These are phyloP conservation scores for Peronospora belbahrii DNA, from an alignment of 352 stramenopile genomes.

Conservation along the genomic window DNA sequence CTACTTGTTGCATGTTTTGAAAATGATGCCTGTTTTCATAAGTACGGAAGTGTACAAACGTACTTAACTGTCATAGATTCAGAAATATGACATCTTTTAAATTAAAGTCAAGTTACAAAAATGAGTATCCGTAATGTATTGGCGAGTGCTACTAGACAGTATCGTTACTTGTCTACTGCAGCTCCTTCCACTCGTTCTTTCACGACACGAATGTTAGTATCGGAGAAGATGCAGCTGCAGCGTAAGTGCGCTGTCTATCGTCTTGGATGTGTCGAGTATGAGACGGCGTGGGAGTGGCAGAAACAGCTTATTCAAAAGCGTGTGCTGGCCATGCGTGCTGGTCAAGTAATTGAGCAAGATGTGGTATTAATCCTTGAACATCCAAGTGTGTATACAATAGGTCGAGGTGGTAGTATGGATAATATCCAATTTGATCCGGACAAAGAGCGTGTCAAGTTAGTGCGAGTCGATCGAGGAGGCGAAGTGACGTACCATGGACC, in stretches of 20 bases:
- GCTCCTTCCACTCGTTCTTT: constrained; percentile 1
- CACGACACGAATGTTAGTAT: background rate
- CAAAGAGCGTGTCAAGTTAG: constrained; percentile 77
- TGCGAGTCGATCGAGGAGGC: constrained; percentile 96
- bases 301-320: constrained; percentile 81
- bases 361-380: constrained; percentile 71
- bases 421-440: constrained; percentile 77
- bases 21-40: background rate
- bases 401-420: constrained; percentile 88
- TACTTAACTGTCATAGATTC: constrained; percentile 7
- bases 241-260: constrained; percentile 65
- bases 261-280: constrained; percentile 67
- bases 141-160: constrained; percentile 1
- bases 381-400: constrained; percentile 94
- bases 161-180: background rate
- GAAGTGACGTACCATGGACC: constrained; percentile 98
- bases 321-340: constrained; percentile 44
- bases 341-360: constrained; percentile 37
- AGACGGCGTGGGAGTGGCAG: constrained; percentile 83
- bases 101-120: background rate
- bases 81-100: background rate
- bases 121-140: constrained; percentile 13
- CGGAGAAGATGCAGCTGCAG: constrained; percentile 5
- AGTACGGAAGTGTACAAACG: background rate
- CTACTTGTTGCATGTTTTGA: constrained; percentile 16